Base-by-base conservation (phyloP, 768 basidiomycete genomes). In the Calocybe gangraenosa region DNA sequence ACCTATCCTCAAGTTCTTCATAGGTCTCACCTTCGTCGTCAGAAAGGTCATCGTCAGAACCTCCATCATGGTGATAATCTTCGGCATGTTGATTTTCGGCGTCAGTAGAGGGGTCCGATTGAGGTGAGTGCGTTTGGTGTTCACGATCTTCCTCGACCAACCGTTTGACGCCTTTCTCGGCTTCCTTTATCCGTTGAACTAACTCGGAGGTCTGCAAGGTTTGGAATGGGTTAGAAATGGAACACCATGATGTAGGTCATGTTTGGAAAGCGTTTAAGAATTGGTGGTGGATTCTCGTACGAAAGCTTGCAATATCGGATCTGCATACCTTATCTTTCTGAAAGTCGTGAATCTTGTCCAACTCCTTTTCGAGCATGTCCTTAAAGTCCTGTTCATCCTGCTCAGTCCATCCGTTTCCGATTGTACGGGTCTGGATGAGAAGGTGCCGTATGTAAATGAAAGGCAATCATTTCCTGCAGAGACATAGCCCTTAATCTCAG, bases 291-390 rank as follows among this genome's bases (percentile, higher is more conserved):
- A n/a, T n/a, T n/a, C n/a, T n/a, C n/a, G n/a, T n/a, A n/a, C n/a
- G n/a, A n/a, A n/a, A n/a, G n/a, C n/a, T n/a, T n/a, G n/a, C n/a
- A n/a, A n/a, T n/a, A n/a, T n/a, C n/a, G 0, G 34, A 17, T 22
- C 18, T 34, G 47, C 60, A 57, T 43, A 85, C 91, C 80, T 96
- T 98, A 25, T 74, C 69, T 60, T 84, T 88, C 62, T 98, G 95
- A 60, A 98, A 98, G 58, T 85, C 83, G 55, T 94, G 86, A 35
- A 97, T 84, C 69, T 98, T 98, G 58, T 93, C 89, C 23, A 98
- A 74, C 68, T 98, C 93, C 47, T 71, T 72, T 57, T 88, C 85
- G 44, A 97, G 80, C 70, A 85, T 77, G 34, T 59, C 64, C 9
- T 82, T 84, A 59, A 98, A 98, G 32, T 87, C 81, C 25, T 71